phyloP scores from a whole-genome alignment of 2,329 filamentous ascomycete species.

The Chalaropsis ovoidea region DNA sequence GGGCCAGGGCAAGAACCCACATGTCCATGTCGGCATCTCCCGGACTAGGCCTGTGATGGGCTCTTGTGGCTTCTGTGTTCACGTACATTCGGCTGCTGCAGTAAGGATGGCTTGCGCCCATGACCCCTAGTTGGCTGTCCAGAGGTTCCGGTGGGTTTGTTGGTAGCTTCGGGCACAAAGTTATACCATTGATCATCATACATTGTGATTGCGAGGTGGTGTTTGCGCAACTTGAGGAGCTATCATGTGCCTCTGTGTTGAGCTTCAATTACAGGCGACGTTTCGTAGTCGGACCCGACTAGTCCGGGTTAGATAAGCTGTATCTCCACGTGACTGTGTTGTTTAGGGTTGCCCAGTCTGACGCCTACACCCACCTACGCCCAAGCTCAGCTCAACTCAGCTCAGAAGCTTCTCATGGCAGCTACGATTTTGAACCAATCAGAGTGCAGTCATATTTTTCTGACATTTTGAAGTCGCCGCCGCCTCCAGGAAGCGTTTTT shows the following conservation, averaged over 20 bases:
- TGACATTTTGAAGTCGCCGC: neutral
- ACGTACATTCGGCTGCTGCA: constrained; percentile 55
- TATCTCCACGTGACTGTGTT: constrained; percentile 10
- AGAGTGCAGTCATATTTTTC: neutral
- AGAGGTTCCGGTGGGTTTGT: constrained; percentile 34
- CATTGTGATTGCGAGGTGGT: constrained; percentile 39
- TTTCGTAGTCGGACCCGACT: constrained; percentile 16
- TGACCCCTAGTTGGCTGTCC: constrained; percentile 35
- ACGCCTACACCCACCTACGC: neutral
- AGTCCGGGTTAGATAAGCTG: neutral
- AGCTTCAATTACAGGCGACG: constrained; percentile 24
- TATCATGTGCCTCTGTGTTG: neutral
- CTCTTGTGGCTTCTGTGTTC: constrained; percentile 14
- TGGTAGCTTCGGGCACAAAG: constrained; percentile 54
- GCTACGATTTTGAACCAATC: constrained; percentile 11
- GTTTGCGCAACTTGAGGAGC: constrained; percentile 10
- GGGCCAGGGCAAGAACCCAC: neutral
- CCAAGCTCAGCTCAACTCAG: too few species aligned
- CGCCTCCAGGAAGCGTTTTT: neutral
- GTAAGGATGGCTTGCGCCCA: constrained; percentile 57
- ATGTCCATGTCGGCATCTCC: neutral
- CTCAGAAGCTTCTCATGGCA: neutral
- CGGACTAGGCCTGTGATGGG: constrained; percentile 4
- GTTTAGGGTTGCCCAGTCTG: neutral
- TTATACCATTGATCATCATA: constrained; percentile 81